These are phyloP conservation scores for Solanum gandarillasii DNA, from an alignment of 257 asterid species.

Conservation along the genomic window DNA sequence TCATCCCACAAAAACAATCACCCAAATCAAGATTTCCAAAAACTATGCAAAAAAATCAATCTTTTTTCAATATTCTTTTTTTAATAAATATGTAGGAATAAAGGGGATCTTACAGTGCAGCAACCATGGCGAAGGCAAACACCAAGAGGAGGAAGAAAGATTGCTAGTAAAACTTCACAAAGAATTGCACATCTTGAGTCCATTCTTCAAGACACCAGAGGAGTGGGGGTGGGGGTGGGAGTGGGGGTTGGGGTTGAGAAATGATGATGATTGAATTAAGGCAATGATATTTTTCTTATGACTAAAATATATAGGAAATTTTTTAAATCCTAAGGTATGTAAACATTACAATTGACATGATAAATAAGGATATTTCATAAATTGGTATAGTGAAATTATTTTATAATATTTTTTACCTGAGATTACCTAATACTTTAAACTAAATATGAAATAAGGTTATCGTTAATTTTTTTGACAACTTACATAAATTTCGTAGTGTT, in stretches of 20 bases:
- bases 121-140: conserved; percentile 82
- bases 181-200: conserved; percentile 30
- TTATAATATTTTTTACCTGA: no score
- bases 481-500: no score
- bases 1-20: background rate
- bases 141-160: conserved; percentile 75
- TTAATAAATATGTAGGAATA: background rate
- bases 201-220: conserved; percentile 12
- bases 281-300: background rate
- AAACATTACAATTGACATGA: no score
- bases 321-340: no score
- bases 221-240: background rate
- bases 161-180: conserved; percentile 43
- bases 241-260: background rate
- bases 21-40: background rate
- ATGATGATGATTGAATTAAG: background rate
- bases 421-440: no score
- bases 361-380: no score
- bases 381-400: no score
- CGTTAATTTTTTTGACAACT: no score
- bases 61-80: background rate
- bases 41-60: background rate
- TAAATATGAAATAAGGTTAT: no score
- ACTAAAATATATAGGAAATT: no score
- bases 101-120: conserved; percentile 44